Evolutionary conservation across 768 basidiomycete genomes (phyloP), one percentile per base, ranked within the genome.

Genomic region (Tylopilus felleus): DNA sequence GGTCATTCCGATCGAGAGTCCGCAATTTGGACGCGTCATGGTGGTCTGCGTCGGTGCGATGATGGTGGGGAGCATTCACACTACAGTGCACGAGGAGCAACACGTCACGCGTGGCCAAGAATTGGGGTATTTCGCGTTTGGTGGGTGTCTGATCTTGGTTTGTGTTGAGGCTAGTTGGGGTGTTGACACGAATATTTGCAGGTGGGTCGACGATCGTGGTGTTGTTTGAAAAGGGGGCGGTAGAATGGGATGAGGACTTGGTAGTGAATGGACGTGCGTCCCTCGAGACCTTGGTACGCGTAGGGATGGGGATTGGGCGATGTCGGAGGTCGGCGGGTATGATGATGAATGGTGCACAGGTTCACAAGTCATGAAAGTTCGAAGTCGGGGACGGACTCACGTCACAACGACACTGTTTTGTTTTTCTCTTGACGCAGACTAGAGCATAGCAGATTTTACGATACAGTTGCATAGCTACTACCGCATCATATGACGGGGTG

Each of bases 121-220:
- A 65, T 82, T 96, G 64, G 91, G 93, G 1, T 96, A 91, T 66
- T 98, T 98, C 64, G 94, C 93, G 0, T 98, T 98, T 62, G 96
- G 95, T 90, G 49, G 5, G 83, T 74, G 7, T 47, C 27, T 55
- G 46, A 36, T 58, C 41, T 25, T n/a, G 57, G 33, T 43, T 23
- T 28, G n/a, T 27, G 19, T 22, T 5, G 14, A 17, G 22, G 36
- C 27, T 19, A 1, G 35, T 22, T 5, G 35, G 10, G 43, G 35
- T 4, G 38, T 42, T 56, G 39, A 42, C 49, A 19, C 29, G 22
- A 1, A 4, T 25, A 9, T 36, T 10, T 19, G 12, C 38, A 93
- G 90, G 92, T 51, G 94, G 93, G 1, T 95, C 92, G 27, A 95
- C 94, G 12, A 90, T 97, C 58, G 94, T 98, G 38, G 72, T 91